Conservation (phyloP, 352 stramenopile genomes). For the Phytophthora europaea region DNA sequence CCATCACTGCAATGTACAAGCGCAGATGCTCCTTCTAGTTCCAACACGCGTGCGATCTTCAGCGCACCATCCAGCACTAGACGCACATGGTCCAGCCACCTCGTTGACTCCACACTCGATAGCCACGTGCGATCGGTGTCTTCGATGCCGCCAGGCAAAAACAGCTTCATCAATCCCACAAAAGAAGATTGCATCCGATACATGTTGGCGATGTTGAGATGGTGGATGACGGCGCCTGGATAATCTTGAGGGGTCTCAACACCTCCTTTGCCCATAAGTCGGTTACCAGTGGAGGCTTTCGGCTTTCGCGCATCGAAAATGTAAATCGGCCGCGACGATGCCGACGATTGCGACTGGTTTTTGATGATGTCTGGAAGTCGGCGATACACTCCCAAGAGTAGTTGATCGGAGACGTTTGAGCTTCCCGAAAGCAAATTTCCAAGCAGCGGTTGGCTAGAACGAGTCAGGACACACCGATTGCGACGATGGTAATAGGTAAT, state of each 20-base stretch:
- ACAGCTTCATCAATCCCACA: slow-evolving; percentile 74
- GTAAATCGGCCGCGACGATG: slow-evolving; percentile 79
- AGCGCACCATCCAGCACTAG: slow-evolving; percentile 84
- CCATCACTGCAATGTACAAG: slow-evolving; percentile 92
- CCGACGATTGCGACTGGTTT: slow-evolving; percentile 71
- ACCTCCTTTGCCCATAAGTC: slow-evolving; percentile 92
- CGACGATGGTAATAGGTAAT: slow-evolving; percentile 88
- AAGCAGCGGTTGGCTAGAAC: slow-evolving; percentile 85
- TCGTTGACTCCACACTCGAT: slow-evolving; percentile 78
- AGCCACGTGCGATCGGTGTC: slow-evolving; percentile 79
- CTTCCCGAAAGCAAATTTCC: slow-evolving; percentile 77
- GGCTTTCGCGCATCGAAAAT: slow-evolving; percentile 94
- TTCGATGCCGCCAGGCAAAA: slow-evolving; percentile 68
- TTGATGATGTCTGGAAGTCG: slow-evolving; percentile 86
- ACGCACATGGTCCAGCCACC: slow-evolving; percentile 88
- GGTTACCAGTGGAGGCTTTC: slow-evolving; percentile 91
- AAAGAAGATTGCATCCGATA: slow-evolving; percentile 92
- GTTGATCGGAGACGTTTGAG: slow-evolving; percentile 82
- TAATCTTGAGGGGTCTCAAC: slow-evolving; percentile 91
- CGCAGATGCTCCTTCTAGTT: slow-evolving; percentile 81
- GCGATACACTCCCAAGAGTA: slow-evolving; percentile 78
- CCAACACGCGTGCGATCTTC: slow-evolving; percentile 89
- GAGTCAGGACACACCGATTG: slow-evolving; percentile 83
- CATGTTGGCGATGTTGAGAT: slow-evolving; percentile 95
- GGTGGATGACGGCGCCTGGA: slow-evolving; percentile 77